Conservation (phyloP, 1,139 yeast species). For the Yamadazyma mexicana region DNA sequence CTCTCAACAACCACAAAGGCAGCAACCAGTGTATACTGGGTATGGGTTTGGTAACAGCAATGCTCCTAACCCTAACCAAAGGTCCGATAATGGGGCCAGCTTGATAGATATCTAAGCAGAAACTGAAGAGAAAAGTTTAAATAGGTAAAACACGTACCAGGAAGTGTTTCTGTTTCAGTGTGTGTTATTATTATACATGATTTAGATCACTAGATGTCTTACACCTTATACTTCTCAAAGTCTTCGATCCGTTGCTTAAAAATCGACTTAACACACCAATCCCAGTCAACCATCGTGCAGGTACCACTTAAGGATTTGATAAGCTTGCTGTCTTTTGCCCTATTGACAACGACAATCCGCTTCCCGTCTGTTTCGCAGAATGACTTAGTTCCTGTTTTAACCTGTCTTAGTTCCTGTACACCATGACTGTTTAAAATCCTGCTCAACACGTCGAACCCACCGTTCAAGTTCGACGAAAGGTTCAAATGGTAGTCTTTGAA, state of each 20-base stretch:
- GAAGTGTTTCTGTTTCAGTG: background rate
- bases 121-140: background rate
- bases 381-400: slow-evolving; percentile 11
- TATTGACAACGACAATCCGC: slow-evolving; percentile 35
- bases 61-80: slow-evolving; percentile 16
- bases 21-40: slow-evolving; percentile 67
- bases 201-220: background rate
- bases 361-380: slow-evolving; percentile 17
- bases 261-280: slow-evolving; percentile 64
- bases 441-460: slow-evolving; percentile 62
- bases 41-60: slow-evolving; percentile 84
- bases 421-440: slow-evolving; percentile 72
- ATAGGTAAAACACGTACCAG: background rate
- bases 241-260: slow-evolving; percentile 45
- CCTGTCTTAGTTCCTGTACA: slow-evolving; percentile 31
- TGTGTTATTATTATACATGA: slow-evolving; percentile 1
- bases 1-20: slow-evolving; percentile 19
- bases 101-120: slow-evolving; percentile 42
- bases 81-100: slow-evolving; percentile 47
- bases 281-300: slow-evolving; percentile 57
- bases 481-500: slow-evolving; percentile 53
- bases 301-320: slow-evolving; percentile 37
- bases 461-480: slow-evolving; percentile 63
- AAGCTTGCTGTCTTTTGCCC: slow-evolving; percentile 44
- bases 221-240: slow-evolving; percentile 21